Percentiles rank a stretch among this genome's conserved stretches.
Evolutionary conservation across 305 asterid genomes (phyloP).

Genomic region (Fraxinus floribunda): DNA sequence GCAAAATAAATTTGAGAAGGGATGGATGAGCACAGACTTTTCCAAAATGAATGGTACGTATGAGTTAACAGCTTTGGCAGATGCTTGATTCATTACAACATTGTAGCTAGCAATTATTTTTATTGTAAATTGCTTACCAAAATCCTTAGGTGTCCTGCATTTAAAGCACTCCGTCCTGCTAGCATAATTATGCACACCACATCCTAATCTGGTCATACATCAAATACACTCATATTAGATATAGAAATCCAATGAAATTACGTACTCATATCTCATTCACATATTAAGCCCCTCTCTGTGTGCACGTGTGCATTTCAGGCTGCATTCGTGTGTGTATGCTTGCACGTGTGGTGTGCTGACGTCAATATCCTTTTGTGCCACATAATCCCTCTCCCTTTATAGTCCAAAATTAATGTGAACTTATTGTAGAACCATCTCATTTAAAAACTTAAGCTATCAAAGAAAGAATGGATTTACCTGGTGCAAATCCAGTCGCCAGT

Average conservation of each 20-base stretch:
- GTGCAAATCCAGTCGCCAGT: slow-evolving; percentile 59
- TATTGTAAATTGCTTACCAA: slow-evolving; percentile 24
- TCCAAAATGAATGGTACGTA: background rate
- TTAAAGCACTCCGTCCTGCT: slow-evolving; percentile 47
- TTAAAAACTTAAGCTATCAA: background rate
- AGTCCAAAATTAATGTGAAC: background rate
- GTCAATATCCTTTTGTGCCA: background rate
- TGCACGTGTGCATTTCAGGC: background rate
- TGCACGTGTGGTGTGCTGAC: background rate
- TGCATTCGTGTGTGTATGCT: background rate
- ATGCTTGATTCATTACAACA: too few species aligned
- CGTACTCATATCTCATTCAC: background rate
- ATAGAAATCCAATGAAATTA: background rate
- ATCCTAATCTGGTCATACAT: slow-evolving; percentile 32
- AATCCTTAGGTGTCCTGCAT: slow-evolving; percentile 49
- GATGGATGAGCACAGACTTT: background rate
- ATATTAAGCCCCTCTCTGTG: background rate
- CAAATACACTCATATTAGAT: background rate
- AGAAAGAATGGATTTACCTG: slow-evolving; percentile 25
- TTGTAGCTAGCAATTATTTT: background rate
- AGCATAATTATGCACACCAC: slow-evolving; percentile 51
- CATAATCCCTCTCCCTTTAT: background rate
- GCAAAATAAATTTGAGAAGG: background rate
- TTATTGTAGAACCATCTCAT: background rate
- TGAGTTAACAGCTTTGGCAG: background rate